Base-by-base conservation (phyloP, 345 rosid species). In the Physaria fendleri region DNA sequence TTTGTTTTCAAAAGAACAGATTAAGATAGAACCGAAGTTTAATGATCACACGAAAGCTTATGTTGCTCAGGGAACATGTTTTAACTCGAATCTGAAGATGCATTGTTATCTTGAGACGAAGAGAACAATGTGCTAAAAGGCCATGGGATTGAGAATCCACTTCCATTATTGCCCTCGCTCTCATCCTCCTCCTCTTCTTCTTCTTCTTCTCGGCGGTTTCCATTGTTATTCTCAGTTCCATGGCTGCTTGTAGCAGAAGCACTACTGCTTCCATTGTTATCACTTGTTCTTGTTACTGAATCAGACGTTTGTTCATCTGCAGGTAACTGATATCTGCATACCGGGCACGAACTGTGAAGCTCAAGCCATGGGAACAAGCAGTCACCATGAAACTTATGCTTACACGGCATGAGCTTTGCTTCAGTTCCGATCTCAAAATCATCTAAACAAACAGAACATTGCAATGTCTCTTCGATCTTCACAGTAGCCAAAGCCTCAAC, bases 271-370 rank as follows among this genome's bases (percentile, higher is more conserved):
- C 70, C 76, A 38, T 21, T 66, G 54, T 61, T 60, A 49, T 21
- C 61, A 57, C 32, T 53, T 5, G 42, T 20, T 11, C 4, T n/a
- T 12, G 49, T 16, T 37, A 38, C 85, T 6, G 85, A 56, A 23
- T 79, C 85, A 0, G 72, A 64, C 72, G 85, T 84, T 1, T 83
- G 51, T 48, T 88, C 96, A 55, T 85, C 90, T 2, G 40, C 51
- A 63, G 95, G 87, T 54, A 91, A 46, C 76, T 85, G 90, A 73
- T 58, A 75, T 71, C 96, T 80, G 60, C 98, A 91, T 59, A 91
- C 81, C 1, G 96, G 98, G 37, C 95, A 91, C 13, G 96, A 84
- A 64, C 96, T 85, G 42, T 91, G 98, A 64, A 91, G 88, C 77
- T 88, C 90, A 65, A 91, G 74, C 98, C 98, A 91, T 11, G 92